These are phyloP conservation scores for Calonectria hongkongensis DNA, from an alignment of 2,329 filamentous ascomycete genomes.

Conservation along the genomic window DNA sequence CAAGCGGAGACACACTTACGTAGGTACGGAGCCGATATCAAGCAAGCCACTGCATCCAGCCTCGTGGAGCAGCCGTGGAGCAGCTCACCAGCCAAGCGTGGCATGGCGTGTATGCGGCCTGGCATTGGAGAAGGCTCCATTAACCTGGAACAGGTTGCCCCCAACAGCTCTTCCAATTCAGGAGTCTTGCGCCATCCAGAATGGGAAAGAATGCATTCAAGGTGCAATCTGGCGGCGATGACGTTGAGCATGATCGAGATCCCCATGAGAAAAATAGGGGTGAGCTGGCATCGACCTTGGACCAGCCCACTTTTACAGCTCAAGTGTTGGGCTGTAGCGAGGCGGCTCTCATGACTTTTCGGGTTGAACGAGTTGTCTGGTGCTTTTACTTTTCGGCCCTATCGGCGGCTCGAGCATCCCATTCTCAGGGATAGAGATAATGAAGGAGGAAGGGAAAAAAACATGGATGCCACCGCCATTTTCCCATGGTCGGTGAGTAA, in stretches of 20 bases:
- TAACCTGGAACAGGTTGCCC: constrained; percentile 21
- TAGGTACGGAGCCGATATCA: constrained; percentile 53
- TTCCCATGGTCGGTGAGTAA: constrained; percentile 25
- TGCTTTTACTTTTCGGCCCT: constrained; percentile 35
- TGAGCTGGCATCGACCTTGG: not conserved
- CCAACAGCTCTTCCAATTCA: constrained; percentile 15
- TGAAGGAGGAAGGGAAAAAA: constrained; percentile 1
- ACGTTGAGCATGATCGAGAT: constrained; percentile 13
- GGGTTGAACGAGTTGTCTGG: constrained; percentile 21
- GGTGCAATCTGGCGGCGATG: constrained; percentile 20
- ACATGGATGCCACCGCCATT: constrained; percentile 10
- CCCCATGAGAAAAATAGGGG: constrained; percentile 28
- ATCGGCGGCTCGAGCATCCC: constrained; percentile 34
- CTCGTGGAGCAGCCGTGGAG: constrained; percentile 47
- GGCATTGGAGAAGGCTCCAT: constrained; percentile 29
- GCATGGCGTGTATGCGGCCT: constrained; percentile 29
- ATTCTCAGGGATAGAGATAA: constrained; percentile 33
- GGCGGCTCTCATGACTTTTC: constrained; percentile 35
- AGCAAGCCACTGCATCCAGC: constrained; percentile 42
- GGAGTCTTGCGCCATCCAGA: constrained; percentile 8
- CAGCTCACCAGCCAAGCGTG: constrained; percentile 24
- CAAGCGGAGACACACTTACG: constrained; percentile 41
- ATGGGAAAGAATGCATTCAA: not conserved
- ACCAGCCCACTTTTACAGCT: constrained; percentile 27
- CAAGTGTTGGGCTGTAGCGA: constrained; percentile 23